A percentile compares a stretch with the other conserved stretches of the same genome.
These are phyloP conservation scores for Mesotaenium endlicherianum DNA, from an alignment of 139 green algal genomes.

Conservation along the genomic window DNA sequence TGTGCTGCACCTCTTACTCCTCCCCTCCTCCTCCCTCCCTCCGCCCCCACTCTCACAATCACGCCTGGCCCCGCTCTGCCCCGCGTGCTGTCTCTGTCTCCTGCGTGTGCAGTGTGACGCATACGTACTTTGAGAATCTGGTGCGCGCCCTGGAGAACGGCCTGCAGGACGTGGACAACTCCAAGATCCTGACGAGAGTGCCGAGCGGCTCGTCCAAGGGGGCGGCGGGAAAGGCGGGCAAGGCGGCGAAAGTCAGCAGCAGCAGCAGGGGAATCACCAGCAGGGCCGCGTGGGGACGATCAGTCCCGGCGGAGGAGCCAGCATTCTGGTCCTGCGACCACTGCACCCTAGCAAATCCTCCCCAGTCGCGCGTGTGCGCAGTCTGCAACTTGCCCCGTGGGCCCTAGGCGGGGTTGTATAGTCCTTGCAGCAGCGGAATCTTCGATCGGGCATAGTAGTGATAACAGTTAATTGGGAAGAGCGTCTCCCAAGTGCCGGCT, in stretches of 20 bases:
- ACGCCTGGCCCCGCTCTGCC: not conserved
- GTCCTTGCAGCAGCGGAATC: too few species aligned
- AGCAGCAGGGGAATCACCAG: not conserved
- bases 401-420: too few species aligned
- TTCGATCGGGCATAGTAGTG: too few species aligned
- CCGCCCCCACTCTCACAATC: not conserved
- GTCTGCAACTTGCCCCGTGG: not conserved
- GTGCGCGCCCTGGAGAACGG: slow-evolving; percentile 53
- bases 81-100: not conserved
- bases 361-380: not conserved
- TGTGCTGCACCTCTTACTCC: not conserved
- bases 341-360: slow-evolving; percentile 29
- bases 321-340: slow-evolving; percentile 28
- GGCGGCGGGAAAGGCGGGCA: not conserved
- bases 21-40: not conserved
- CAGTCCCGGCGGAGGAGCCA: not conserved
- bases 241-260: not conserved
- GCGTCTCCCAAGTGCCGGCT: too few species aligned
- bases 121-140: slow-evolving; percentile 58
- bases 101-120: slow-evolving; percentile 45
- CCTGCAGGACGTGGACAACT: slow-evolving; percentile 43
- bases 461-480: too few species aligned
- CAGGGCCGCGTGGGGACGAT: not conserved
- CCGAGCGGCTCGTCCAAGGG: not conserved
- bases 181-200: not conserved